Percentiles rank a stretch among this genome's conserved stretches.
Conservation (phyloP, 148 eudicot genomes). For the Arbutus unedo region DNA sequence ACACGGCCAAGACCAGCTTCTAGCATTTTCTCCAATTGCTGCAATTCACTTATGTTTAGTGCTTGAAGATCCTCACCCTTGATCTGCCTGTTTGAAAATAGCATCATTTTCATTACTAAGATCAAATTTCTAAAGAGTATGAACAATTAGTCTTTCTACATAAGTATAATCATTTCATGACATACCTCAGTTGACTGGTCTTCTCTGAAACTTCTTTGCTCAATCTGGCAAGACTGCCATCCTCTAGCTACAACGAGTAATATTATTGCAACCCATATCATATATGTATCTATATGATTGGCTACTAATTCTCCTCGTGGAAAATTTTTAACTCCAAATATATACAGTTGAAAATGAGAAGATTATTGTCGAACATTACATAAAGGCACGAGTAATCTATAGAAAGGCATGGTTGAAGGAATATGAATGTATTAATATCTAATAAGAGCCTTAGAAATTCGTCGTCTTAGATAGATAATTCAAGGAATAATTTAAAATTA, state of each 20-base stretch:
- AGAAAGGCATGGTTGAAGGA: neutral
- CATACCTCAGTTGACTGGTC: conserved; percentile 41
- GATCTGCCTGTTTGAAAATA: conserved; percentile 26
- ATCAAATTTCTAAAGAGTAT: neutral
- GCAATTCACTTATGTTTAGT: conserved; percentile 38
- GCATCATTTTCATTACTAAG: neutral
- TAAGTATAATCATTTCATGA: neutral
- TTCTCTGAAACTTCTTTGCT: conserved; percentile 46
- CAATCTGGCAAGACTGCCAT: conserved; percentile 30
- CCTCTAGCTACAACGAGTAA: conserved; percentile 35
- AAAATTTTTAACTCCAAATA: neutral
- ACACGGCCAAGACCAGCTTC: conserved; percentile 44
- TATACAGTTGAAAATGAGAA: neutral
- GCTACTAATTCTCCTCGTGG: neutral
- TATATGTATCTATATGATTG: neutral
- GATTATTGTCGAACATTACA: neutral
- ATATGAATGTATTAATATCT: neutral
- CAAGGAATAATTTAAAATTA: too few species aligned
- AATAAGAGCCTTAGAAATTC: too few species aligned
- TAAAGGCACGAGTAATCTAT: neutral
- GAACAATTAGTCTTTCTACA: neutral
- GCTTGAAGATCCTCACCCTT: conserved; percentile 50
- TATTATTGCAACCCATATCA: neutral
- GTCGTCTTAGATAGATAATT: too few species aligned
- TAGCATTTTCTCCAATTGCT: conserved; percentile 38